phyloP scores from a whole-genome alignment of 768 basidiomycete genomes.

The Serendipita indica region DNA sequence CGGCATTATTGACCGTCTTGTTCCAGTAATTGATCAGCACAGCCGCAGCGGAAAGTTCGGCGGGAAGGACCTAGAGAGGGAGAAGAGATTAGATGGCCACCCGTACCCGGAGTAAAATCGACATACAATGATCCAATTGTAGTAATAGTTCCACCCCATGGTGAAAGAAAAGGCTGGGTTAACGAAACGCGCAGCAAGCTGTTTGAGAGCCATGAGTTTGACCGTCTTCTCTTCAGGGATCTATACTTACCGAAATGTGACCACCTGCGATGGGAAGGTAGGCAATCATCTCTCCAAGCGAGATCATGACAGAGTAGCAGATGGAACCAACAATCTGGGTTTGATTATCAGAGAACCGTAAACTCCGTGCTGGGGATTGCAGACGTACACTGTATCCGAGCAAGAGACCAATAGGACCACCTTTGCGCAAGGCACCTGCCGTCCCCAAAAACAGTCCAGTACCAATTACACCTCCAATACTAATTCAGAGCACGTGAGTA shows the following conservation, averaged over 20 bases:
- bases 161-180: conserved; percentile 53
- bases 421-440: conserved; percentile 32
- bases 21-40: conserved; percentile 69
- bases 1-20: conserved; percentile 42
- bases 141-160: conserved; percentile 44
- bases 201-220: conserved; percentile 20
- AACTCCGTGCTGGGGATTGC: no score
- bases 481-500: not conserved
- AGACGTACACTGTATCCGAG: conserved; percentile 43
- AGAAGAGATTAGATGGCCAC: not conserved
- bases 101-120: not conserved
- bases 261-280: conserved; percentile 68
- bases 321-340: not conserved
- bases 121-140: conserved; percentile 23
- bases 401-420: conserved; percentile 61
- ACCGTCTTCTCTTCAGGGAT: not conserved
- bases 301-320: conserved; percentile 41
- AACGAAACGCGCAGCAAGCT: conserved; percentile 67
- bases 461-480: conserved; percentile 29
- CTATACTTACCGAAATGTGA: conserved; percentile 33
- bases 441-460: conserved; percentile 53
- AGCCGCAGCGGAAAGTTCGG: conserved; percentile 59
- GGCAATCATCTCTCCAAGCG: conserved; percentile 53
- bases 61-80: conserved; percentile 35
- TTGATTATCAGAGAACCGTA: conserved; percentile 12